Base-by-base conservation (phyloP, 805 yeast genomes). In the Pichia exigua region DNA sequence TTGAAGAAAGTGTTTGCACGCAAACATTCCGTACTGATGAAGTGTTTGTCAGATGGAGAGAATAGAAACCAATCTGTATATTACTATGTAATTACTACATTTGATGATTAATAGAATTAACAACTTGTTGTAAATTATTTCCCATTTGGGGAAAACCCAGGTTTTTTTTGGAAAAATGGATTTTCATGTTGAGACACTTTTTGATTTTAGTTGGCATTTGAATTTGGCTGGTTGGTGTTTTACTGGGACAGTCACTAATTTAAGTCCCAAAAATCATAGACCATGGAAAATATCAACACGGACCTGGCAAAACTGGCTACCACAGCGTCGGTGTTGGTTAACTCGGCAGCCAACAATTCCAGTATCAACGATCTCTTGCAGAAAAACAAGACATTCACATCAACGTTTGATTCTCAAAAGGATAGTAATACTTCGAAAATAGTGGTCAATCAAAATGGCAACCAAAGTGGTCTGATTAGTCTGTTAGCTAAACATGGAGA, bases 1-100 rank as follows among this genome's bases (percentile, higher is more conserved):
- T 92, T 46, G 65, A 71, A 27, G 80, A 87, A 51, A 85, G 96
- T 0, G 91, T 87, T 2, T 94, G 97, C 59, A 86, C 96, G 0
- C 99, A 94, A 67, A 77, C 94, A 63, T 94, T 89, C 68, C 74
- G 99, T 63, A 92, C 99, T 0, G 98, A 92, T 61, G 97, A 91
- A 63, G 99, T 92, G 3, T 78, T 76, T 60, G 90, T 91, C 12
- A 78, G 79, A 55, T 92, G 98, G 97, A 78, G 98, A 64, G 40
- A 41, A 15, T 49, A 27, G 13, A 32, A 3, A 4, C 6, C 2
- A 35, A 17, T 35, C 2, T 5, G 20, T n/a, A 17, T n/a, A 17
- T n/a, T 28, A 28, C 13, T 7, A 28, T 28, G 3, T 11, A 28
- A n/a, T n/a, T 28, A 11, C 7, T 28, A 28, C 32, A 28, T 4